Percentiles rank a stretch among this genome's conserved stretches.
phyloP scores from a whole-genome alignment of 352 stramenopile genomes.

The Globisporangium mamillatum region DNA sequence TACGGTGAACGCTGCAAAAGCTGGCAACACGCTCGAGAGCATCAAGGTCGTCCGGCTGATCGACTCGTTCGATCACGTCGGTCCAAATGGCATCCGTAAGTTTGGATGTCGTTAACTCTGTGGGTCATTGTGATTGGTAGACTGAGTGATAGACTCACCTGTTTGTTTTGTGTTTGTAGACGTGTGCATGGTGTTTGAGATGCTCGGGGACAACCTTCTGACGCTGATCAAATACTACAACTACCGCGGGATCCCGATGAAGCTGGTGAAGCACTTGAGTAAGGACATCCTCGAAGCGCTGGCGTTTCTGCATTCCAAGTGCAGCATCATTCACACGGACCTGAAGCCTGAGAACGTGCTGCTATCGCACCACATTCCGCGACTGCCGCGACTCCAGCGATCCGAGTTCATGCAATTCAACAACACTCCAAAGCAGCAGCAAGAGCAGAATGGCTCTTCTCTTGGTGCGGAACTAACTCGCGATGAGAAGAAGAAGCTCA shows the following conservation, averaged over 20 bases:
- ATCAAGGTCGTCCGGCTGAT: slow-evolving; percentile 69
- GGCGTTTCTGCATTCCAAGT: slow-evolving; percentile 97
- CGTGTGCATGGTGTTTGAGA: slow-evolving; percentile 99
- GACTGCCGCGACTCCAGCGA: slow-evolving; percentile 62
- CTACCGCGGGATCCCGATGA: slow-evolving; percentile 96
- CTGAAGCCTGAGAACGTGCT: slow-evolving; percentile 99
- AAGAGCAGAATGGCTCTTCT: slow-evolving; percentile 18
- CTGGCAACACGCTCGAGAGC: slow-evolving; percentile 18
- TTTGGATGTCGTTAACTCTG: not conserved
- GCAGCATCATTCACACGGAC: slow-evolving; percentile 99
- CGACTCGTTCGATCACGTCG: slow-evolving; percentile 97
- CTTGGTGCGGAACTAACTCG: slow-evolving; percentile 36
- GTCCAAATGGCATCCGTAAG: slow-evolving; percentile 93
- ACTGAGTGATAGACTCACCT: not conserved
- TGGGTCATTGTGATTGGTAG: not conserved
- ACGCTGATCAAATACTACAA: slow-evolving; percentile 99
- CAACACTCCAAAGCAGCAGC: slow-evolving; percentile 42
- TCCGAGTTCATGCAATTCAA: slow-evolving; percentile 48
- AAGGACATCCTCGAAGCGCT: slow-evolving; percentile 95
- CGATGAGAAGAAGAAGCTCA: slow-evolving; percentile 93
- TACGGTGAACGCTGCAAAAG: slow-evolving; percentile 61
- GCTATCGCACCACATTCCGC: slow-evolving; percentile 77
- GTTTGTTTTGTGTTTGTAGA: slow-evolving; percentile 26
- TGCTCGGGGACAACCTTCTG: slow-evolving; percentile 98
- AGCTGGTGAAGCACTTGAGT: slow-evolving; percentile 93